Evolutionary conservation across 768 basidiomycete genomes (phyloP).

Genomic region (Lyophyllum decastes): DNA sequence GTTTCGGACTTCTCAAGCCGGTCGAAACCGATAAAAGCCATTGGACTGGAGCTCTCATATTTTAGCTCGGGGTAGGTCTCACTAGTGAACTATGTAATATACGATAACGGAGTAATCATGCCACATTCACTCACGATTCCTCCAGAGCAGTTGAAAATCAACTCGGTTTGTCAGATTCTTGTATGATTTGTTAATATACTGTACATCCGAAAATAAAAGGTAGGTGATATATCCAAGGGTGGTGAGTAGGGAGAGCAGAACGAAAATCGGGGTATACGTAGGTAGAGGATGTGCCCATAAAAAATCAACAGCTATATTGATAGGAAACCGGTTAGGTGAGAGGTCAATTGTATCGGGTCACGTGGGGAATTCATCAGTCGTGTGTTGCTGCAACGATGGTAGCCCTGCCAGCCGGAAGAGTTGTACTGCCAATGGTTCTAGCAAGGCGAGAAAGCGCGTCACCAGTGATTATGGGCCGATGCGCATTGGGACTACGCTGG

Average conservation of each 20-base stretch:
- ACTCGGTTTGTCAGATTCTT: neutral
- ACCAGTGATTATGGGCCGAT: constrained; percentile 72
- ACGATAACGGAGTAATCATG: neutral
- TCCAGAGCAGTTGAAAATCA: neutral
- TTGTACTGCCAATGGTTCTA: constrained; percentile 53
- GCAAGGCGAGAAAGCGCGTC: constrained; percentile 71
- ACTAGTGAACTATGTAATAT: neutral
- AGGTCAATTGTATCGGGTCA: neutral
- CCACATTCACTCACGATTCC: neutral
- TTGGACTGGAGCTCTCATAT: constrained; percentile 93
- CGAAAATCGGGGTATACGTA: constrained; percentile 1
- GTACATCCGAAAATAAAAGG: constrained; percentile 19
- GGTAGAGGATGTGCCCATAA: neutral
- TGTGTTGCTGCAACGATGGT: constrained; percentile 21
- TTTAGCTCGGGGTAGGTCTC: constrained; percentile 60
- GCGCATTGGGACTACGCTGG: constrained; percentile 43
- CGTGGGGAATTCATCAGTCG: constrained; percentile 21
- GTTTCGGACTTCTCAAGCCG: constrained; percentile 88
- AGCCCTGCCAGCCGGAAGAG: constrained; percentile 24
- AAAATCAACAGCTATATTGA: neutral
- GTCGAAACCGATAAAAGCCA: constrained; percentile 82
- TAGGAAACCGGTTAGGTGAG: neutral
- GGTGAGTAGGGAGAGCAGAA: neutral
- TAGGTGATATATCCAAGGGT: constrained; percentile 12
- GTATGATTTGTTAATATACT: constrained; percentile 9